phyloP scores from a whole-genome alignment of 2,329 filamentous ascomycete species.

The Sporothrix globosa region DNA sequence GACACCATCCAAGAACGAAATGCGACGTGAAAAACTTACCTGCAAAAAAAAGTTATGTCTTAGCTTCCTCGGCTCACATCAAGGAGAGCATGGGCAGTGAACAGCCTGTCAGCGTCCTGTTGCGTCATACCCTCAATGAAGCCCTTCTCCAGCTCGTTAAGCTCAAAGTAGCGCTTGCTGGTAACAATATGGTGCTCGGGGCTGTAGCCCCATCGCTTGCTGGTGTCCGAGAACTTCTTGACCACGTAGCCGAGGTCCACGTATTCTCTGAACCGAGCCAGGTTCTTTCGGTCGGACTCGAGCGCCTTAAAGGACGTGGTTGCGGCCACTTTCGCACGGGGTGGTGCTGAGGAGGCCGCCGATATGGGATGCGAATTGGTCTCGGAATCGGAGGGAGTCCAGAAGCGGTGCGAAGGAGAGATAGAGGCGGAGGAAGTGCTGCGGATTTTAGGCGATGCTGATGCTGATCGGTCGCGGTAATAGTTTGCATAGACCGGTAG shows the following conservation, averaged over 20 bases:
- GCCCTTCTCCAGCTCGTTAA: not conserved
- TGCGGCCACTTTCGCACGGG: too few species aligned
- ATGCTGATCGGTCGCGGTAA: not conserved
- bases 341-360: too few species aligned
- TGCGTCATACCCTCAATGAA: not conserved
- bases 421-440: not conserved
- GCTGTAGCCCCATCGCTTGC: not conserved
- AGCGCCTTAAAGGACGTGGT: not conserved
- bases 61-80: not conserved
- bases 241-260: not conserved
- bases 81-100: not conserved
- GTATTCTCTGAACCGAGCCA: not conserved
- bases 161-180: not conserved
- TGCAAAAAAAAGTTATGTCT: not conserved
- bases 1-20: not conserved
- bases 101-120: not conserved
- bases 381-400: too few species aligned
- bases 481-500: not conserved
- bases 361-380: too few species aligned
- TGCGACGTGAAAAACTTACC: not conserved
- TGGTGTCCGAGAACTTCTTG: not conserved
- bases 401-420: not conserved
- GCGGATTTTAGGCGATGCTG: not conserved
- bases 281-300: not conserved
- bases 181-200: not conserved